Evolutionary conservation across 805 yeast species (phyloP), one percentile per base, ranked within the genome.

Genomic region (Saccharomycopsis lassenensis): DNA sequence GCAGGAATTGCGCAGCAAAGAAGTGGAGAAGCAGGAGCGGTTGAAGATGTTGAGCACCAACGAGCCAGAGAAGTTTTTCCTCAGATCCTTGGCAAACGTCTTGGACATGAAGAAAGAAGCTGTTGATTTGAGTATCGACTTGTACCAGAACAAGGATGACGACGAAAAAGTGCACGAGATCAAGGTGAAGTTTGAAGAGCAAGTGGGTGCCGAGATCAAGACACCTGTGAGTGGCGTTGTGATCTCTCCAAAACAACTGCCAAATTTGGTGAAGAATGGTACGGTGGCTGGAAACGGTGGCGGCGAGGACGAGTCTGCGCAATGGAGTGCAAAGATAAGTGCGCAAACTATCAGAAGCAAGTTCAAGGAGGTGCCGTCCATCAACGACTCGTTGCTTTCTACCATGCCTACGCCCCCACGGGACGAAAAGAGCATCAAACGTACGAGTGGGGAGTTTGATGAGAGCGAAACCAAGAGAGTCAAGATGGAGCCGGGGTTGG

Each of bases 371-470:
- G 46, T 40, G 23, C 32, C 44, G 1, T 34, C 44, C 3, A 35
- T 43, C 19, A 40, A 29, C 20, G 44, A 41, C 12, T 28, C 30
- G 5, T 11, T 40, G 6, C 31, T 40, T n/a, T 39, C 46, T 5
- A 41, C 41, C 11, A 41, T 41, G 37, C 45, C 45, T 24, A 43
- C 46, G 6, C 46, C 46, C 3, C 46, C 46, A 2, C 41, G 37
- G 23, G 46, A 43, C 27, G 35, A 36, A 7, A 42, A 42, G 31
- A 20, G 33, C 30, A 26, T 27, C 30, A 17, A 29, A 19, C 14
- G 33, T 10, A 17, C 26, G 26, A 12, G 25, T 3, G 18, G n/a
- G n/a, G n/a, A n/a, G n/a, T n/a, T n/a, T n/a, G 19, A 29, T 6
- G 15, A n/a, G 8, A 8, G 14, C 4, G 21, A 31, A 26, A 5